phyloP scores from a whole-genome alignment of 345 rosid genomes.

The Gossypium ekmanianum region DNA sequence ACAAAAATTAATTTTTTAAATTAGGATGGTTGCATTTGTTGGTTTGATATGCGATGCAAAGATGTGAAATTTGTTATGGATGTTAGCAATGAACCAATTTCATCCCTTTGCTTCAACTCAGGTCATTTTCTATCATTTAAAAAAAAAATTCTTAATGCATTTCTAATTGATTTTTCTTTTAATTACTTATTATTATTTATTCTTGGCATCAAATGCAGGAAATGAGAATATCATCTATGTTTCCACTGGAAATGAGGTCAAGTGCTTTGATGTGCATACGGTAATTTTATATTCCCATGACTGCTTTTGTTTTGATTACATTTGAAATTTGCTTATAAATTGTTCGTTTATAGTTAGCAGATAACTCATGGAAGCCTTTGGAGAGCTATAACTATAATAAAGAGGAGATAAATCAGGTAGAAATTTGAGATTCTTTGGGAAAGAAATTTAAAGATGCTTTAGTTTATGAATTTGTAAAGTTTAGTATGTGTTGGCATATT shows the following conservation, averaged over 20 bases:
- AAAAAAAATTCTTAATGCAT: not conserved
- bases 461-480: not conserved
- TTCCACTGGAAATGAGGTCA: conserved; percentile 61
- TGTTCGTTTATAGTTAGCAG: conserved; percentile 28
- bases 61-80: conserved; percentile 65
- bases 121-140: conserved; percentile 34
- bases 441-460: not conserved
- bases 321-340: not conserved
- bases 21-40: conserved; percentile 88
- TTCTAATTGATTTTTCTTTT: not conserved
- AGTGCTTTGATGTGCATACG: conserved; percentile 77
- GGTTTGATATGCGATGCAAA: conserved; percentile 92
- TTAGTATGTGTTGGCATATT: not conserved
- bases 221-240: conserved; percentile 70
- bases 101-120: conserved; percentile 73
- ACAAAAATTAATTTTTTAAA: not conserved
- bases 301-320: not conserved
- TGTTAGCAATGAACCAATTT: conserved; percentile 58
- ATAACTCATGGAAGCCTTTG: conserved; percentile 50
- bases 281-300: conserved; percentile 29
- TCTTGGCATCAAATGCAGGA: conserved; percentile 36
- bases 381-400: conserved; percentile 65
- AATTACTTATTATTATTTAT: not conserved
- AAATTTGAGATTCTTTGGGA: not conserved
- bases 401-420: conserved; percentile 91